Evolutionary conservation across 2,329 filamentous ascomycete species (phyloP).

Genomic region (Fusarium sp.): DNA sequence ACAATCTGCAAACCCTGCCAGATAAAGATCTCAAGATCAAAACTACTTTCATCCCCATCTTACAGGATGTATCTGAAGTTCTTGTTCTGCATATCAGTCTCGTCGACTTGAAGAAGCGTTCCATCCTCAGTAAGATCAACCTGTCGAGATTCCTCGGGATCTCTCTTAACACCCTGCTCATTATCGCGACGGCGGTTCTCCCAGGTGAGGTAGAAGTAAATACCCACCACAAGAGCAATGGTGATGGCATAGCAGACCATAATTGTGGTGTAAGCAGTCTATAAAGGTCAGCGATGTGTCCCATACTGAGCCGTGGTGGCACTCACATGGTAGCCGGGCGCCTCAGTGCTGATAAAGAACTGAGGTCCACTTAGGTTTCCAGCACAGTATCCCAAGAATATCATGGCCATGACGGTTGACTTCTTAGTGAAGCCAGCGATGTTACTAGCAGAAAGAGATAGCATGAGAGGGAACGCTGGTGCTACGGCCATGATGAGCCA

Average conservation of each 20-base stretch:
- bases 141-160: background rate
- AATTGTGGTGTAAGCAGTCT: slow-evolving; percentile 8
- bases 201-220: slow-evolving; percentile 2
- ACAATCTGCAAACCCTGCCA: no score
- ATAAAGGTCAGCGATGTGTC: rapidly evolving
- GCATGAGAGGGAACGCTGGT: slow-evolving; percentile 3
- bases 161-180: slow-evolving; percentile 8
- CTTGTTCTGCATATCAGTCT: slow-evolving; percentile 9
- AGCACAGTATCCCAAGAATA: slow-evolving; percentile 9
- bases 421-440: slow-evolving; percentile 15
- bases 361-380: slow-evolving; percentile 6
- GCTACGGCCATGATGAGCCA: slow-evolving; percentile 5
- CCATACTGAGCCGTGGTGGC: rapidly evolving
- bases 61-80: slow-evolving; percentile 8
- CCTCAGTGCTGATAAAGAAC: slow-evolving; percentile 12
- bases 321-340: background rate
- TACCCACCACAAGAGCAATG: background rate
- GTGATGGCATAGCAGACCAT: slow-evolving; percentile 2
- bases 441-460: background rate
- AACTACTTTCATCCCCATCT: rapidly evolving
- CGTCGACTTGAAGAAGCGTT: background rate
- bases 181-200: slow-evolving; percentile 6
- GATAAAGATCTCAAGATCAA: no score
- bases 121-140: background rate
- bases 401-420: slow-evolving; percentile 13